phyloP scores from a whole-genome alignment of 2,329 filamentous ascomycete species.

The Pseudocercospora ulei region DNA sequence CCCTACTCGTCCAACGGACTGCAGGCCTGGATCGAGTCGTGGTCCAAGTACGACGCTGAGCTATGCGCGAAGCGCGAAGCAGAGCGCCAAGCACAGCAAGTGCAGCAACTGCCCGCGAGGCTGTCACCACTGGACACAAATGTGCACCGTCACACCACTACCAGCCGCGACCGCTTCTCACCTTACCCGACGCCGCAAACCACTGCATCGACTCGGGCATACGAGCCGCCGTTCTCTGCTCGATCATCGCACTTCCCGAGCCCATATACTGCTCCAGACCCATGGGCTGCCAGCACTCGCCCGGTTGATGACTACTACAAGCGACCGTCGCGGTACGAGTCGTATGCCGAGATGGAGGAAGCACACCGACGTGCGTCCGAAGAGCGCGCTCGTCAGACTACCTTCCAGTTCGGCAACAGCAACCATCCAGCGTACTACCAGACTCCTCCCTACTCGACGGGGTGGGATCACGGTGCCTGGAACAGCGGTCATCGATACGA shows the following conservation, averaged over 20 bases:
- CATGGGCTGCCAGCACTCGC: slow-evolving; percentile 30
- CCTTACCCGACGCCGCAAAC: slow-evolving; percentile 34
- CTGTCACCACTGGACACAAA: slow-evolving; percentile 58
- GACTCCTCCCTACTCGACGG: slow-evolving; percentile 26
- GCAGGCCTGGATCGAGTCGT: slow-evolving; percentile 54
- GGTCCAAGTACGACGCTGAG: slow-evolving; percentile 52
- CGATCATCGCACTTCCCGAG: slow-evolving; percentile 31
- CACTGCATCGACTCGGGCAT: slow-evolving; percentile 22
- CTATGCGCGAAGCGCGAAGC: slow-evolving; percentile 34
- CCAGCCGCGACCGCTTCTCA: slow-evolving; percentile 38
- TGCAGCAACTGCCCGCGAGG: slow-evolving; percentile 32
- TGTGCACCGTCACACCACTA: slow-evolving; percentile 44
- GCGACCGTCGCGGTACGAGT: slow-evolving; percentile 30
- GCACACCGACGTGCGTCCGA: slow-evolving; percentile 29
- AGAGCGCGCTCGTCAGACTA: slow-evolving; percentile 30
- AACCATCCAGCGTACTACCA: slow-evolving; percentile 29
- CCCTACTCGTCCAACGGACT: slow-evolving; percentile 66
- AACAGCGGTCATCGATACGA: slow-evolving; percentile 31
- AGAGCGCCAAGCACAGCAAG: slow-evolving; percentile 35
- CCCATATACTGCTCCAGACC: slow-evolving; percentile 31
- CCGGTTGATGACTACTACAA: slow-evolving; percentile 33
- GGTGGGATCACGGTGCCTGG: slow-evolving; percentile 33
- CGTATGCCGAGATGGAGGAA: slow-evolving; percentile 26
- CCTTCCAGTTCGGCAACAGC: slow-evolving; percentile 27
- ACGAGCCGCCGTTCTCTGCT: slow-evolving; percentile 28